A percentile compares a stretch with the other conserved stretches of the same genome.
These are phyloP conservation scores for Neurospora sp. DNA, from an alignment of 495 filamentous ascomycete species.

Conservation along the genomic window DNA sequence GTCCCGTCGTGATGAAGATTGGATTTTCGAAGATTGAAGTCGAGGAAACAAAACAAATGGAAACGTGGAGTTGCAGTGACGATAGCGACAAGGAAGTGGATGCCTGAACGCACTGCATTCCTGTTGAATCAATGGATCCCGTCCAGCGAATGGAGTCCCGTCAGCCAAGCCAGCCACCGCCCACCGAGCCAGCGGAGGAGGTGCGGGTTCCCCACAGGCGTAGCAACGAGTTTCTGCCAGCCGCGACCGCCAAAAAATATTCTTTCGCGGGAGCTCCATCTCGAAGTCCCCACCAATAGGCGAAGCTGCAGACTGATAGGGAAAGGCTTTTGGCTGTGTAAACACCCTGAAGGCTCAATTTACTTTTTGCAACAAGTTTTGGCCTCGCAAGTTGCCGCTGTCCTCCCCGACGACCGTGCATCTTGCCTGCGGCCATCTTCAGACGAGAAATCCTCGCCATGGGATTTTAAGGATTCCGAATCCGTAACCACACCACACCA, in stretches of 20 bases:
- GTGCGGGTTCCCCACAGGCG: slow-evolving; percentile 7
- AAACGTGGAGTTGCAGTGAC: neutral
- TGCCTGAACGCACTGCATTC: neutral
- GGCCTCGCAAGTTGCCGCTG: neutral
- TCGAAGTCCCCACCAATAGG: slow-evolving; percentile 20
- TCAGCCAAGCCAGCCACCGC: neutral
- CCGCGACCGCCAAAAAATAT: slow-evolving; percentile 30
- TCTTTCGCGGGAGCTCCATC: slow-evolving; percentile 12
- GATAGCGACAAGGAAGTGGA: neutral
- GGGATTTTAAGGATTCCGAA: neutral
- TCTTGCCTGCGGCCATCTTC: neutral
- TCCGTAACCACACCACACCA: neutral
- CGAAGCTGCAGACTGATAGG: slow-evolving; percentile 12
- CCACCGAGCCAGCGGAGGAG: neutral
- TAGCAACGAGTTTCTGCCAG: slow-evolving; percentile 14
- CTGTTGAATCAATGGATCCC: neutral
- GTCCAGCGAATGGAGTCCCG: neutral
- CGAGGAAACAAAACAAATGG: neutral
- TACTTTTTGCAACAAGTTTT: neutral
- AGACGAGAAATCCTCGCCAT: neutral
- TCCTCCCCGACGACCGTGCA: neutral
- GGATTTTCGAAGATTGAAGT: neutral
- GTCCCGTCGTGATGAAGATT: neutral
- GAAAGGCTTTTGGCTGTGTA: neutral
- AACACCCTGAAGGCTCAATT: neutral